Percentiles rank a stretch among this genome's conserved stretches.
These are phyloP conservation scores for Viola pubescens DNA, from an alignment of 441 rosid genomes.

Conservation along the genomic window DNA sequence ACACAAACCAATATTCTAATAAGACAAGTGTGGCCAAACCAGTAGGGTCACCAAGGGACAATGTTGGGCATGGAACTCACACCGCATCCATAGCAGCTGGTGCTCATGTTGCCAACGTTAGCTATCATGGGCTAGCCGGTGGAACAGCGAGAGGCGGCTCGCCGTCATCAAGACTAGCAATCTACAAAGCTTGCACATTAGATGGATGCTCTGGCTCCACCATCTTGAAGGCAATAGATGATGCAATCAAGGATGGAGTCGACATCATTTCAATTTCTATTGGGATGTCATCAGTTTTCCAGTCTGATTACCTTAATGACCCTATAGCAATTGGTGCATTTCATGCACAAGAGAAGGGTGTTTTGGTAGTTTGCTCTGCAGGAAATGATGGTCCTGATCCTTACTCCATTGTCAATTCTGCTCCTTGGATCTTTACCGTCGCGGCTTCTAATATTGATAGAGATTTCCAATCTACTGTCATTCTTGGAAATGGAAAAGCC, in stretches of 20 bases:
- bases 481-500: conserved; percentile 54
- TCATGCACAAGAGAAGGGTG: conserved; percentile 60
- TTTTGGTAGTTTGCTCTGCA: conserved; percentile 57
- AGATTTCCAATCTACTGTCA: conserved; percentile 49
- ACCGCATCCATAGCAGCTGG: conserved; percentile 70
- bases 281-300: conserved; percentile 37
- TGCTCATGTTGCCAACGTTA: conserved; percentile 35
- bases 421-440: conserved; percentile 79
- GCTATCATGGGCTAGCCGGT: conserved; percentile 48
- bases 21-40: conserved; percentile 9
- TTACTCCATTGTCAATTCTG: conserved; percentile 48
- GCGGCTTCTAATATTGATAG: conserved; percentile 77
- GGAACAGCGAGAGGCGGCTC: conserved; percentile 74
- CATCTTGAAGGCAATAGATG: conserved; percentile 62
- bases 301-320: conserved; percentile 43
- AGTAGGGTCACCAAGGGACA: conserved; percentile 59
- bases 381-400: conserved; percentile 75
- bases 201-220: conserved; percentile 61
- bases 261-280: conserved; percentile 71
- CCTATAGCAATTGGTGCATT: conserved; percentile 85
- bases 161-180: conserved; percentile 52
- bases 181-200: conserved; percentile 56
- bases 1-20: conserved; percentile 7
- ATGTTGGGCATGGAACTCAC: conserved; percentile 71
- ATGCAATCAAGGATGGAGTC: conserved; percentile 68